Conservation (phyloP, 441 rosid species). For the Omphalea diandra region DNA sequence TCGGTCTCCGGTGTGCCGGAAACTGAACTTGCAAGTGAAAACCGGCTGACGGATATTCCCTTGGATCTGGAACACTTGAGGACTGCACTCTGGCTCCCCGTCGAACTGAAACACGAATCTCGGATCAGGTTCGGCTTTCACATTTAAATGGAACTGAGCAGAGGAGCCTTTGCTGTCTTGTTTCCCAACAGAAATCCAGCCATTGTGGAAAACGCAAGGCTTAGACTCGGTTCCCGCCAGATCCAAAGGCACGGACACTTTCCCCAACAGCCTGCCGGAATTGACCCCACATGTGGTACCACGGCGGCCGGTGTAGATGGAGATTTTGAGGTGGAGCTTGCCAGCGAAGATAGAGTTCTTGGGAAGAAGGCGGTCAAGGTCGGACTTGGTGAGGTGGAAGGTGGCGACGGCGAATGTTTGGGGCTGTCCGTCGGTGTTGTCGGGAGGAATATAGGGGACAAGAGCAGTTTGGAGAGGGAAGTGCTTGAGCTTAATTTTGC, state of each 20-base stretch:
- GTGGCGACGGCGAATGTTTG: conserved; percentile 62
- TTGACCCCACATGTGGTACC: conserved; percentile 69
- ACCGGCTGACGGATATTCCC: conserved; percentile 84
- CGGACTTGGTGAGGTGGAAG: conserved; percentile 65
- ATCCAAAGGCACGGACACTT: conserved; percentile 72
- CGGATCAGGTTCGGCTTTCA: conserved; percentile 84
- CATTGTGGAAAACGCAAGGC: conserved; percentile 58
- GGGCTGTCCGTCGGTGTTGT: conserved; percentile 35
- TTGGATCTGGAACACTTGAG: conserved; percentile 85
- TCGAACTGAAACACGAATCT: conserved; percentile 95
- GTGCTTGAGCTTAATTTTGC: conserved; percentile 66
- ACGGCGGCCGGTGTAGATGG: conserved; percentile 69
- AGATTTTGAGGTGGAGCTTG: conserved; percentile 47
- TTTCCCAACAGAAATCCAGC: conserved; percentile 73
- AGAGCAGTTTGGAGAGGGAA: conserved; percentile 62
- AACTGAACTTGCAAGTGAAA: conserved; percentile 89
- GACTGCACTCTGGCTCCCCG: conserved; percentile 95
- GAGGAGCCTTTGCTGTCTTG: conserved; percentile 40
- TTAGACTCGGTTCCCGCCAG: conserved; percentile 53
- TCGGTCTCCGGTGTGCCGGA: conserved; percentile 61
- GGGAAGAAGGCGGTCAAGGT: conserved; percentile 49
- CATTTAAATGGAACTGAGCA: conserved; percentile 64
- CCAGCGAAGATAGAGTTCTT: conserved; percentile 56
- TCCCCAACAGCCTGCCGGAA: conserved; percentile 66
- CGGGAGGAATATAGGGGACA: conserved; percentile 52